Conservation (phyloP, 1,284 basidiomycete genomes). For the Porogramme epimiltina region DNA sequence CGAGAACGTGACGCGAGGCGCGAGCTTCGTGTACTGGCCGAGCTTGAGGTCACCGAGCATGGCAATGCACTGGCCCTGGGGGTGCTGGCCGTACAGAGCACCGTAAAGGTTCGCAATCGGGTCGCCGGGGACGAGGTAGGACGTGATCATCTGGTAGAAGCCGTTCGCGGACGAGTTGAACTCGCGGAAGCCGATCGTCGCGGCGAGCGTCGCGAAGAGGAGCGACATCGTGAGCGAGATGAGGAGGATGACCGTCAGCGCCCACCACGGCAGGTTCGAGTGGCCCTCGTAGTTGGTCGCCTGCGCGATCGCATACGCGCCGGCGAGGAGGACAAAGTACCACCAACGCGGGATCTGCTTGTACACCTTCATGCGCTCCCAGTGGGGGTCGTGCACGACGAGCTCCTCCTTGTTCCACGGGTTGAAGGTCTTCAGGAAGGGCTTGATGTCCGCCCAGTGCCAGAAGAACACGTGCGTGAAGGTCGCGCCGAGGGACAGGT, state of each 20-base stretch:
- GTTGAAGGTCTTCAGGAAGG: constrained; percentile 32
- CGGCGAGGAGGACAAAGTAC: constrained; percentile 50
- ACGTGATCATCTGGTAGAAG: constrained; percentile 37
- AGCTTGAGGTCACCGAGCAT: constrained; percentile 54
- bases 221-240: constrained; percentile 58
- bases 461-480: constrained; percentile 31
- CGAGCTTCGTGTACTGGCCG: constrained; percentile 58
- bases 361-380: constrained; percentile 62
- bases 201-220: constrained; percentile 46
- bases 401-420: constrained; percentile 30
- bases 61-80: constrained; percentile 43
- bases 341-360: constrained; percentile 63
- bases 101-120: constrained; percentile 56
- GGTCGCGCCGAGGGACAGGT: constrained; percentile 33
- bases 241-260: constrained; percentile 44
- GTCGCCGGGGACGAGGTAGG: constrained; percentile 43
- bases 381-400: constrained; percentile 38
- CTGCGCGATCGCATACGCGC: constrained; percentile 48
- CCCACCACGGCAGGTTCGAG: constrained; percentile 56
- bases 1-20: constrained; percentile 60
- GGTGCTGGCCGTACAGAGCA: constrained; percentile 46
- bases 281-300: constrained; percentile 52
- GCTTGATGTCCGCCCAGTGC: constrained; percentile 42
- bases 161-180: constrained; percentile 30
- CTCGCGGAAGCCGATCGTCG: constrained; percentile 47